Evolutionary conservation across 352 stramenopile genomes (phyloP).

Genomic region (Pythium dissimile): DNA sequence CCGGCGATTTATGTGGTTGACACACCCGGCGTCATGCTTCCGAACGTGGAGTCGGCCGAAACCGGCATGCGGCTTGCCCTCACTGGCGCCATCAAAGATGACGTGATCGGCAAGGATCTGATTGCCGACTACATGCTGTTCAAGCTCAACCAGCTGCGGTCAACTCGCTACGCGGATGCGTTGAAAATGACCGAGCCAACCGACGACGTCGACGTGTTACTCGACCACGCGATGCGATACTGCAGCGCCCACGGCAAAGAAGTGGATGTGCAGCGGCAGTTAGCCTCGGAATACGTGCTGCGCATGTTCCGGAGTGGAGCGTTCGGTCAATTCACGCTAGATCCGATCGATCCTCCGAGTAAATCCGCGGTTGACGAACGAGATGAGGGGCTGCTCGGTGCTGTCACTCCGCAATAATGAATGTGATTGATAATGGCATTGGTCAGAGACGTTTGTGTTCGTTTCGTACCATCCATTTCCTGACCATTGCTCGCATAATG

Average conservation of each 20-base stretch:
- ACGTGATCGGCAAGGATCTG: conserved; percentile 79
- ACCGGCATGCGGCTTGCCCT: conserved; percentile 83
- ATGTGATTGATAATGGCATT: too few species aligned
- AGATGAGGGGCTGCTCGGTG: too few species aligned
- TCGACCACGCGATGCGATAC: conserved; percentile 55
- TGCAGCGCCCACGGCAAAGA: conserved; percentile 81
- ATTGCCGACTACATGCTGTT: conserved; percentile 91
- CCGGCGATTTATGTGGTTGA: conserved; percentile 88
- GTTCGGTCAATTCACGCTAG: conserved; percentile 84
- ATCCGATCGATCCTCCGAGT: conserved; percentile 30
- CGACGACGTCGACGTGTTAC: conserved; percentile 69
- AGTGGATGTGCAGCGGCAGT: conserved; percentile 53
- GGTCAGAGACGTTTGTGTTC: too few species aligned
- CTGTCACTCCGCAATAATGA: too few species aligned
- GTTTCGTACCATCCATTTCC: too few species aligned
- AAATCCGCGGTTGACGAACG: background rate
- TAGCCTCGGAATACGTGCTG: conserved; percentile 71
- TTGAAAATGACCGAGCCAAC: conserved; percentile 62
- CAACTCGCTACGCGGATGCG: conserved; percentile 75
- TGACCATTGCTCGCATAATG: too few species aligned
- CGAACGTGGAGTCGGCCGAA: conserved; percentile 74
- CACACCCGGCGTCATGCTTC: conserved; percentile 87
- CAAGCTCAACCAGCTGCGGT: conserved; percentile 75
- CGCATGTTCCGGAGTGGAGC: conserved; percentile 70
- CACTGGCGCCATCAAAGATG: conserved; percentile 85